Evolutionary conservation across 352 stramenopile genomes (phyloP), one percentile per base, ranked within the genome.

Genomic region (Phytopythium oedochilum): DNA sequence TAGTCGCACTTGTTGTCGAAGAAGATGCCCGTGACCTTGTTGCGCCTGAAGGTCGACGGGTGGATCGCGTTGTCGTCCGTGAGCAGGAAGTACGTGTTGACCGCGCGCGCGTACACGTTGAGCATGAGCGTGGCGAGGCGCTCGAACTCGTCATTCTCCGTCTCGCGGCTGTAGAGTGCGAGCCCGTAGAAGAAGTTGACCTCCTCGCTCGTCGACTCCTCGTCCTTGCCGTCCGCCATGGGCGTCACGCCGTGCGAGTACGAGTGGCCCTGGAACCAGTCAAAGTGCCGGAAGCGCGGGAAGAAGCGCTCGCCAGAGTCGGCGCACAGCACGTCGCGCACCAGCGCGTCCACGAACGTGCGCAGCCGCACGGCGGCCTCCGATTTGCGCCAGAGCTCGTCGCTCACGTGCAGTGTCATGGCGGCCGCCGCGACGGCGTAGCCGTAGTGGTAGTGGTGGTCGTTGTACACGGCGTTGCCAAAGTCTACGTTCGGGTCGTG

Each of bases 171-270:
- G 74, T 75, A 92, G n/a, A 92, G 46, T 43, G 71, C 83, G 78
- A 92, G 88, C 25, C 73, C 79, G 57, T 89, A 90, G 61, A 71
- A 76, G 40, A 92, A 89, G 57, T 92, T 92, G 54, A 90, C 73
- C 46, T 92, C 83, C 46, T 92, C 83, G 0, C 75, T 88, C 5
- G 79, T 86, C 9, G 70, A 85, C 53, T 92, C 82, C 34, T 88
- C 73, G 29, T 92, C 82, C 57, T 92, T 92, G 40, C 78, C 82
- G 34, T 89, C 70, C 6, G 71, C 68, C 7, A 86, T 50, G 15
- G 74, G 66, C 15, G 74, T 86, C 12, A 79, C 73, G 31, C 82
- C 82, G 55, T 81, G 82, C 29, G 82, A 89, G 42, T 84, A 83
- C 39, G 82, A 92, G 64, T 88, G 78, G 0, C 78, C 82, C 18